These are phyloP conservation scores for Xylariales sp. DNA, from an alignment of 2,329 filamentous ascomycete genomes.

Conservation along the genomic window DNA sequence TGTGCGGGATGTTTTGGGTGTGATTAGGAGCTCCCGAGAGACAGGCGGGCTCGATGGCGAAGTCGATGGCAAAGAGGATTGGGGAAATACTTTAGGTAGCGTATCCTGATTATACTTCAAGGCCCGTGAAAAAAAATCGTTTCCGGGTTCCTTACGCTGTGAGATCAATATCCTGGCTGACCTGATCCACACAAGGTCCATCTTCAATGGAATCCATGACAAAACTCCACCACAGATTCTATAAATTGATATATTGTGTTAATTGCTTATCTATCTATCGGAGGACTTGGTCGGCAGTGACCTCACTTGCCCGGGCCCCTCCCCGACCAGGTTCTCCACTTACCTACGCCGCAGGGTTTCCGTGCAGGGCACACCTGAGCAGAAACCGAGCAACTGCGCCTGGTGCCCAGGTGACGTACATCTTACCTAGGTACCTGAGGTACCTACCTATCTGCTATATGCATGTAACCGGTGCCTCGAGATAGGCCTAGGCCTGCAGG, in stretches of 20 bases:
- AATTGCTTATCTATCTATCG: too few relatives aligned
- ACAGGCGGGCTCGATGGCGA: slow-evolving; percentile 15
- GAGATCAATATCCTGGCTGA: slow-evolving; percentile 29
- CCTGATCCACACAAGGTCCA: slow-evolving; percentile 34
- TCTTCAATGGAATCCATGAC: background rate
- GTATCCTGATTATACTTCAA: slow-evolving; percentile 22
- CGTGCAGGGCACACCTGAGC: too few relatives aligned
- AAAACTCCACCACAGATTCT: background rate
- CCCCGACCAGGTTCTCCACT: too few relatives aligned
- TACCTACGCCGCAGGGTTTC: too few relatives aligned
- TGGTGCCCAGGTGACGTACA: too few relatives aligned
- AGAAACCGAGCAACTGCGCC: too few relatives aligned
- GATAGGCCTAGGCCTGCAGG: background rate
- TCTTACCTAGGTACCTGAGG: too few relatives aligned
- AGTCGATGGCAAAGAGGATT: slow-evolving; percentile 17
- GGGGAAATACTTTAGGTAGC: slow-evolving; percentile 9
- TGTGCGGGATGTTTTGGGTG: slow-evolving; percentile 6
- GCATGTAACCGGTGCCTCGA: too few relatives aligned
- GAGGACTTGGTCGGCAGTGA: too few relatives aligned
- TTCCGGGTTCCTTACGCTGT: slow-evolving; percentile 32
- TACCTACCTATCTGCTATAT: too few relatives aligned
- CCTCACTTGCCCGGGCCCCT: too few relatives aligned
- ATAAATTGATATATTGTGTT: slow-evolving; percentile 13
- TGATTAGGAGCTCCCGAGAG: slow-evolving; percentile 21
- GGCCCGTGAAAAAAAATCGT: slow-evolving; percentile 39